A percentile compares a stretch with the other conserved stretches of the same genome.
Conservation (phyloP, 139 green algal genomes). For the Ettlia oleoabundans region DNA sequence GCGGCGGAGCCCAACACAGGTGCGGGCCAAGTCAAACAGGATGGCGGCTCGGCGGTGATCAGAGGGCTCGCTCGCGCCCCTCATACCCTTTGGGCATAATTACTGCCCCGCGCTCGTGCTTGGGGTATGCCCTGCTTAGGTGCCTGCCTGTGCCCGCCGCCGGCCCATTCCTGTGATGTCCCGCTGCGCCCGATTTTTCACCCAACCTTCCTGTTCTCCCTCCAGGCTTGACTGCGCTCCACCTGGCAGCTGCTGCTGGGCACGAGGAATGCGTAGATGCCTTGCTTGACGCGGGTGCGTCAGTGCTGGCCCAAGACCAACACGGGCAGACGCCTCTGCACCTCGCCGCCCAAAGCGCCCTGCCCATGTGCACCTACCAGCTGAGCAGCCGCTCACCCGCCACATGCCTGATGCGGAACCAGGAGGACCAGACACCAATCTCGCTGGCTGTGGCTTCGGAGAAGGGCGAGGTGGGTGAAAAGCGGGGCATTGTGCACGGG, state of each 20-base stretch:
- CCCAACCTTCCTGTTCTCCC: no score
- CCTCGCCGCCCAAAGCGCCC: slow-evolving; percentile 58
- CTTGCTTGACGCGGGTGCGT: slow-evolving; percentile 47
- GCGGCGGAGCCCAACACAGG: not conserved
- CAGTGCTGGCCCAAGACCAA: slow-evolving; percentile 15
- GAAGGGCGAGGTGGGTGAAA: slow-evolving; percentile 49
- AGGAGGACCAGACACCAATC: slow-evolving; percentile 55
- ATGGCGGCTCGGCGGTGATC: no score
- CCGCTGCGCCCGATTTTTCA: no score
- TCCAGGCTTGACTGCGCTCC: slow-evolving; percentile 63
- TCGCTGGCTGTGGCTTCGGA: slow-evolving; percentile 63
- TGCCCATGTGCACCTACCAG: slow-evolving; percentile 76
- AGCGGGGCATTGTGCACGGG: no score
- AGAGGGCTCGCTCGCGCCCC: no score
- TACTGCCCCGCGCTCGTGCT: no score
- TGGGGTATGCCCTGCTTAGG: no score
- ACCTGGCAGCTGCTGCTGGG: slow-evolving; percentile 65
- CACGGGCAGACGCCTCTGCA: slow-evolving; percentile 60
- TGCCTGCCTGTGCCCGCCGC: no score
- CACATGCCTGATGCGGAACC: slow-evolving; percentile 57
- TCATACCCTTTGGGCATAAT: no score
- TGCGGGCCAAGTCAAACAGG: not conserved
- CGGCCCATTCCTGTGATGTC: no score
- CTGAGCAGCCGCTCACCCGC: slow-evolving; percentile 56
- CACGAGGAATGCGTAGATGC: slow-evolving; percentile 67